Evolutionary conservation across 257 asterid genomes (phyloP), one percentile per base, ranked within the genome.

Genomic region (Haberlea rhodopensis): DNA sequence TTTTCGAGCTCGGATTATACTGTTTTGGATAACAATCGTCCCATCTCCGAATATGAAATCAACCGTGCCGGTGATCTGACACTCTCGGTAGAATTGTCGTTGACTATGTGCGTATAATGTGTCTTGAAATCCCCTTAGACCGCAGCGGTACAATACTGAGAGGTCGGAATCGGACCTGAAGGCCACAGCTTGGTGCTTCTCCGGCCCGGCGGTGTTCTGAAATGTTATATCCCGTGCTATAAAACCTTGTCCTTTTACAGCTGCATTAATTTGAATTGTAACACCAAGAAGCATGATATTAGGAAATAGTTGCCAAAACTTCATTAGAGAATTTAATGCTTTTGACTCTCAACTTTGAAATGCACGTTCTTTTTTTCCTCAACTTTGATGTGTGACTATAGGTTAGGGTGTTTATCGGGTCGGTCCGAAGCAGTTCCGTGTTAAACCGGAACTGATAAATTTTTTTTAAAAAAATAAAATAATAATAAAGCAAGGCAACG

Each of bases 11-110:
- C 34, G 11, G 57, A 85, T 79, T 15, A 66, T 70, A 23, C 85
- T 79, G 55, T 70, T 77, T 18, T 85, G 94, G 62, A 80, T 78
- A 1, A 85, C 84, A 0, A 71, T 80, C 0, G 85, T 56, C 8
- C 82, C 80, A 15, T 75, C 83, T 0, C 89, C 92, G 11, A 80
- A 85, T 2, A 85, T 82, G 75, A 85, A 85, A 21, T 85, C 94
- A 0, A 85, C 62, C 0, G 94, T 85, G 56, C 94, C 94, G 0
- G 83, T 73, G 54, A 85, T 80, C 26, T 60, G 6, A 21, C 92
- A 85, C 6, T 83, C 87, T 10, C 80, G 46, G 26, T 80, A 85
- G 77, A 85, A 85, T 18, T 85, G 94, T 1, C 89, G 80, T 68
- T 71, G 71, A 0, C 81, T 57, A 20, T 85, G 89, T 0, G 87